Conservation (phyloP, 805 yeast species). For the Wickerhamomyces rabaulensis region DNA sequence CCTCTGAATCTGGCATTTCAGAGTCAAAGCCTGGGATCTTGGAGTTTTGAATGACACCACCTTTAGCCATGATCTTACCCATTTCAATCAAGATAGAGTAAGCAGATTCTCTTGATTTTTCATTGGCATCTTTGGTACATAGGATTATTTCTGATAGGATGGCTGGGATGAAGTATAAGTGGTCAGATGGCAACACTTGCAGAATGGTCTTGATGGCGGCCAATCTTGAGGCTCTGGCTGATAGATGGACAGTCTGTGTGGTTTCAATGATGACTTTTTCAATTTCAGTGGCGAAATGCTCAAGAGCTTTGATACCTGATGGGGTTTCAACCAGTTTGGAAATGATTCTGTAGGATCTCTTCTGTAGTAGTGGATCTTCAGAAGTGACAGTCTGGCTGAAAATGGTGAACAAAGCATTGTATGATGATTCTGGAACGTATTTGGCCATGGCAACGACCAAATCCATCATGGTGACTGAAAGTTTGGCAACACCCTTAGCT, state of each 20-base stretch:
- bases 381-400: constrained; percentile 62
- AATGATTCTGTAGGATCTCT: constrained; percentile 81
- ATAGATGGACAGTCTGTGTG: constrained; percentile 52
- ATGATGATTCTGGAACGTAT: constrained; percentile 66
- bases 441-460: constrained; percentile 82
- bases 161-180: constrained; percentile 74
- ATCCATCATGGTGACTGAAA: constrained; percentile 87
- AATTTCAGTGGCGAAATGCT: constrained; percentile 49
- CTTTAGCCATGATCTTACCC: constrained; percentile 68
- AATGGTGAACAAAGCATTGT: constrained; percentile 71
- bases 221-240: constrained; percentile 80
- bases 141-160: constrained; percentile 83
- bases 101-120: constrained; percentile 80
- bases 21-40: constrained; percentile 63
- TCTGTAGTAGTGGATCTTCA: constrained; percentile 68
- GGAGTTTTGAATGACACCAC: constrained; percentile 62
- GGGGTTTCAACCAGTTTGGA: constrained; percentile 67
- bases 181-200: constrained; percentile 54
- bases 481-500: constrained; percentile 37
- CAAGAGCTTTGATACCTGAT: constrained; percentile 51
- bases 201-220: constrained; percentile 59
- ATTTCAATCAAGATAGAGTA: constrained; percentile 70
- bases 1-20: constrained; percentile 55
- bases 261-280: constrained; percentile 54
- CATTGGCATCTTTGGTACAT: constrained; percentile 88